Conservation (phyloP, 768 basidiomycete genomes). For the Lyophyllum decastes region DNA sequence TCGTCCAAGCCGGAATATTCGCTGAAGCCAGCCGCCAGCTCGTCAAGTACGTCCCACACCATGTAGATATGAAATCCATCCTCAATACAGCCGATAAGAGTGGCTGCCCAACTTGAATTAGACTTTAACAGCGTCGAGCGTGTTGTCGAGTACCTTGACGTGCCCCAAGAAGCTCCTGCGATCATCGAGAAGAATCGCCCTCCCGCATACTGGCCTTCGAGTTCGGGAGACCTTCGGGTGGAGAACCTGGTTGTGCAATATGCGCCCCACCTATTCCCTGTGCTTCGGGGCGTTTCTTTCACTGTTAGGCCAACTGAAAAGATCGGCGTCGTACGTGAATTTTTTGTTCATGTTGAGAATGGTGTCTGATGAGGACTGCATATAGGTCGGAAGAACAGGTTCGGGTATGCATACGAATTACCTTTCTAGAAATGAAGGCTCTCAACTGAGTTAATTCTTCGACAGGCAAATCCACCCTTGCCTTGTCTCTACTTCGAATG, state of each 20-base stretch:
- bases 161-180: slow-evolving; percentile 69
- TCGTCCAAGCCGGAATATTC: slow-evolving; percentile 69
- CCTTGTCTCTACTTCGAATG: slow-evolving; percentile 60
- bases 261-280: slow-evolving; percentile 60
- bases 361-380: not conserved
- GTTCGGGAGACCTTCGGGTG: slow-evolving; percentile 54
- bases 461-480: slow-evolving; percentile 59
- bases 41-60: slow-evolving; percentile 42
- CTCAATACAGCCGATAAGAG: slow-evolving; percentile 32
- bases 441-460: not conserved
- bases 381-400: slow-evolving; percentile 67
- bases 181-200: slow-evolving; percentile 55
- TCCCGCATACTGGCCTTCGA: slow-evolving; percentile 76
- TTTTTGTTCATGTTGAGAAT: not conserved
- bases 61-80: not conserved
- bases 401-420: slow-evolving; percentile 43
- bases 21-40: slow-evolving; percentile 69
- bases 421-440: not conserved
- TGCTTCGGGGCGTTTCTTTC: slow-evolving; percentile 60
- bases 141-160: slow-evolving; percentile 67
- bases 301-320: slow-evolving; percentile 62
- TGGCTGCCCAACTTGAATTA: slow-evolving; percentile 69
- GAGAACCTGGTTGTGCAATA: slow-evolving; percentile 64
- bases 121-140: slow-evolving; percentile 79
- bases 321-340: slow-evolving; percentile 58